phyloP scores from a whole-genome alignment of 176 grass and related monocot species.

The Pontederia crassipes region DNA sequence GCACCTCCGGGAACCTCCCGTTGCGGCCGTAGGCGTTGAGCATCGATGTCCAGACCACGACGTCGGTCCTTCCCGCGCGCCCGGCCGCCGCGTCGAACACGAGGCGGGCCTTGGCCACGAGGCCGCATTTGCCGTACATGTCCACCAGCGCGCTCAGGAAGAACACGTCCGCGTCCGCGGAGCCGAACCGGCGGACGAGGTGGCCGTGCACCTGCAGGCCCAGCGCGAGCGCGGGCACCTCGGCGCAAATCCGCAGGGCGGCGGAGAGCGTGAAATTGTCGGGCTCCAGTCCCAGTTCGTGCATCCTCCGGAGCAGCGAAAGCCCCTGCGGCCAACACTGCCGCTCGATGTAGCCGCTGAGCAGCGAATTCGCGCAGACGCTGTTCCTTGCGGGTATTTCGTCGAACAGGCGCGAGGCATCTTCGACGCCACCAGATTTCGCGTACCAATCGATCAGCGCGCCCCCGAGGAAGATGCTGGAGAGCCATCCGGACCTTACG shows the following conservation, averaged over 20 bases:
- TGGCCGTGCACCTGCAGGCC: conserved; percentile 32
- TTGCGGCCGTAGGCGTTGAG: conserved; percentile 49
- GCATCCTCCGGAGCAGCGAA: conserved; percentile 26
- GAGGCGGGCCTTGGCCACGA: conserved; percentile 21
- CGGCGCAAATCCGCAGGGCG: conserved; percentile 31
- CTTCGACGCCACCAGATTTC: conserved; percentile 8
- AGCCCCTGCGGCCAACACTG: conserved; percentile 21
- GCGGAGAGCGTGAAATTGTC: conserved; percentile 42
- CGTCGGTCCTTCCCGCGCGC: conserved; percentile 16
- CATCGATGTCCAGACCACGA: conserved; percentile 55
- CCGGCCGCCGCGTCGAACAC: conserved; percentile 25
- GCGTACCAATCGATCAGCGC: conserved; percentile 43
- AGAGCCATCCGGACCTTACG: conserved; percentile 34
- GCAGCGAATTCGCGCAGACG: conserved; percentile 49
- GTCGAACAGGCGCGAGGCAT: conserved; percentile 50
- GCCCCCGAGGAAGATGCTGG: conserved; percentile 54
- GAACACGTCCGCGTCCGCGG: conserved; percentile 26
- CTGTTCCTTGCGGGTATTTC: conserved; percentile 33
- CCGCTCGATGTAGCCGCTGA: conserved; percentile 24
- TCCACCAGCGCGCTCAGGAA: conserved; percentile 31
- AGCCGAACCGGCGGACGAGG: conserved; percentile 18
- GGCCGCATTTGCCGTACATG: conserved; percentile 58
- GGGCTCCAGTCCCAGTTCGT: conserved; percentile 4
- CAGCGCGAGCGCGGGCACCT: conserved; percentile 16
- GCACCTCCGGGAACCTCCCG: conserved; percentile 39